phyloP scores from a whole-genome alignment of 148 eudicot genomes.

The Vaccinium vitisidaea region DNA sequence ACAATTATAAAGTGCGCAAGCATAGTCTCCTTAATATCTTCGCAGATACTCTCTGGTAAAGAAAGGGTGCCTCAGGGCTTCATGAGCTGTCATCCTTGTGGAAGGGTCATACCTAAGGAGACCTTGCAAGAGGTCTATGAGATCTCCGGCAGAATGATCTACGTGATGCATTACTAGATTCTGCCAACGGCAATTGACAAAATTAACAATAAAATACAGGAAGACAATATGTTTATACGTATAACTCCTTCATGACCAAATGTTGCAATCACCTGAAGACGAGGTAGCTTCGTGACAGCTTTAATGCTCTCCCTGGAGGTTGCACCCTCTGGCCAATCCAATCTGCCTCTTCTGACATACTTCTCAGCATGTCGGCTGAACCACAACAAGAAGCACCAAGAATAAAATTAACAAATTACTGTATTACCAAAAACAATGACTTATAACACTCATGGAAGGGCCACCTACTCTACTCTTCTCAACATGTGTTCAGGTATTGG shows the following conservation, averaged over 20 bases:
- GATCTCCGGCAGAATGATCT: slow-evolving; percentile 59
- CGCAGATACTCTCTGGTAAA: slow-evolving; percentile 40
- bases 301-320: slow-evolving; percentile 60
- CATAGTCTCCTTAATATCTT: slow-evolving; percentile 6
- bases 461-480: slow-evolving; percentile 60
- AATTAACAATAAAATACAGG: slow-evolving; percentile 9
- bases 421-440: background rate
- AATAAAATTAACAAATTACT: background rate
- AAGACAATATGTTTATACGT: background rate
- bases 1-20: background rate
- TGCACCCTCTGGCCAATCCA: slow-evolving; percentile 72
- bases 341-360: slow-evolving; percentile 52
- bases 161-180: slow-evolving; percentile 62
- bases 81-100: slow-evolving; percentile 48
- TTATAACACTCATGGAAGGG: background rate
- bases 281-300: slow-evolving; percentile 56
- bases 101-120: slow-evolving; percentile 48
- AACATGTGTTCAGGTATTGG: slow-evolving; percentile 56
- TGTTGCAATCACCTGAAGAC: slow-evolving; percentile 46
- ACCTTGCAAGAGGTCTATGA: slow-evolving; percentile 54
- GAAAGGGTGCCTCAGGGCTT: slow-evolving; percentile 58
- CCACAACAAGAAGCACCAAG: background rate
- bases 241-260: background rate
- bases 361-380: slow-evolving; percentile 61
- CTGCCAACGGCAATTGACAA: slow-evolving; percentile 14